These are phyloP conservation scores for Canariomyces notabilis DNA, from an alignment of 2,329 filamentous ascomycete genomes.

Conservation along the genomic window DNA sequence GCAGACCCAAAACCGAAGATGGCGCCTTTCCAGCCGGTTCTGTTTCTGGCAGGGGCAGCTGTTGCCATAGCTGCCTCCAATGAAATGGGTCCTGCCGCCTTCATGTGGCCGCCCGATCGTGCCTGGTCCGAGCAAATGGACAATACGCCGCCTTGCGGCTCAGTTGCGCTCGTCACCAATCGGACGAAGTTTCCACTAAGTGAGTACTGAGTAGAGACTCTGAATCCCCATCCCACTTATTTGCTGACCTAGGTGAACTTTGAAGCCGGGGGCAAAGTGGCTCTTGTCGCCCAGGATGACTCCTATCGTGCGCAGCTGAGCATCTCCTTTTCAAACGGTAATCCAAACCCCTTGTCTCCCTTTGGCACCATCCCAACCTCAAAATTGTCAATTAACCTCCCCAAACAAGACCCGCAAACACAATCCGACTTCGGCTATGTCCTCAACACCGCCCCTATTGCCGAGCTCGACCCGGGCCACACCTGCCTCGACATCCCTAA, in stretches of 20 bases:
- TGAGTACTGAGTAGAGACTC: constrained; percentile 27
- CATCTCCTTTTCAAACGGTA: constrained; percentile 49
- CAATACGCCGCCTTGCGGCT: constrained; percentile 55
- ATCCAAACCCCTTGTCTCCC: constrained; percentile 11
- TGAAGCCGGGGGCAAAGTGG: constrained; percentile 49
- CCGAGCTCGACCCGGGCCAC: constrained; percentile 40
- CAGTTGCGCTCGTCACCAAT: constrained; percentile 40
- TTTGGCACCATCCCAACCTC: not conserved
- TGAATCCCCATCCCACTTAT: not conserved
- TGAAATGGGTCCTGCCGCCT: constrained; percentile 50
- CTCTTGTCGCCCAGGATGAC: constrained; percentile 53
- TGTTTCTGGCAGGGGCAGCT: constrained; percentile 6
- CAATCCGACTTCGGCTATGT: constrained; percentile 38
- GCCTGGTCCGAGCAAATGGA: constrained; percentile 50
- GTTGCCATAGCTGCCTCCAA: constrained; percentile 10
- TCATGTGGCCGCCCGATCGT: constrained; percentile 57
- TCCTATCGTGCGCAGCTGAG: constrained; percentile 50
- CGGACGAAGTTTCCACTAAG: constrained; percentile 53
- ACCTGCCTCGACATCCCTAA: constrained; percentile 40
- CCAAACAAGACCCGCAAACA: constrained; percentile 33
- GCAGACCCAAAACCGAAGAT: constrained; percentile 1
- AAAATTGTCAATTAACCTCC: constrained; percentile 1
- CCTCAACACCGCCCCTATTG: constrained; percentile 31
- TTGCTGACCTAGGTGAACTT: not conserved
- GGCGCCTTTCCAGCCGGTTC: constrained; percentile 3